Conservation (phyloP, 257 asterid species). For the Solanum raphanifolium region DNA sequence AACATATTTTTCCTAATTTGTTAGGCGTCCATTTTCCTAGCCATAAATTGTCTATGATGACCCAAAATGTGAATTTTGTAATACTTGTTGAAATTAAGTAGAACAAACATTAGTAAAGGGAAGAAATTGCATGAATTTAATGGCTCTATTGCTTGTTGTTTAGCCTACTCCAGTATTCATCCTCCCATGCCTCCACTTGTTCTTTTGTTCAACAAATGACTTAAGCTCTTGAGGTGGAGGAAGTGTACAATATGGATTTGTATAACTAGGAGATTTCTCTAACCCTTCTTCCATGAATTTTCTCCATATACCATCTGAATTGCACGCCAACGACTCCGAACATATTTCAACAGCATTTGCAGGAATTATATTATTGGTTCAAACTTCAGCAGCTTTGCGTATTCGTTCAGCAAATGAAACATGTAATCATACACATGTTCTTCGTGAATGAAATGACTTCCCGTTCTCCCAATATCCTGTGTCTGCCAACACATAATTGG, state of each 20-base stretch:
- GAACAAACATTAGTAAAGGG: too few relatives aligned
- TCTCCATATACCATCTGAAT: constrained; percentile 32
- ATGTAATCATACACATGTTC: constrained; percentile 49
- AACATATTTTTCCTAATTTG: too few relatives aligned
- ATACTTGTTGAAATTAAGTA: too few relatives aligned
- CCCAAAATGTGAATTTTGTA: too few relatives aligned
- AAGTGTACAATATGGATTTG: constrained; percentile 45
- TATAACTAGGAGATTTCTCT: constrained; percentile 46
- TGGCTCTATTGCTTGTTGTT: constrained; percentile 2
- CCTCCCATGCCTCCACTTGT: constrained; percentile 66
- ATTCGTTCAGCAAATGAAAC: not conserved
- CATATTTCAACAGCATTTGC: constrained; percentile 9
- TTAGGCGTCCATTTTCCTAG: too few relatives aligned
- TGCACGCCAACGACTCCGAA: constrained; percentile 53
- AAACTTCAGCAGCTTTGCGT: not conserved
- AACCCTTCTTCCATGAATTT: constrained; percentile 65
- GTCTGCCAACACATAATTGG: not conserved
- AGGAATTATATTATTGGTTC: not conserved
- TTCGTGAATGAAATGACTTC: not conserved
- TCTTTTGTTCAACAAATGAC: constrained; percentile 30
- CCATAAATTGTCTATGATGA: too few relatives aligned
- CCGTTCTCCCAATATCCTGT: not conserved
- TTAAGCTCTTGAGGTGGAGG: constrained; percentile 48
- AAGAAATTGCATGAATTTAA: too few relatives aligned
- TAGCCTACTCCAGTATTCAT: constrained; percentile 39